A percentile compares a stretch with the other conserved stretches of the same genome.
Conservation (phyloP, 1,139 yeast genomes). For the Candida sanyaensis region DNA sequence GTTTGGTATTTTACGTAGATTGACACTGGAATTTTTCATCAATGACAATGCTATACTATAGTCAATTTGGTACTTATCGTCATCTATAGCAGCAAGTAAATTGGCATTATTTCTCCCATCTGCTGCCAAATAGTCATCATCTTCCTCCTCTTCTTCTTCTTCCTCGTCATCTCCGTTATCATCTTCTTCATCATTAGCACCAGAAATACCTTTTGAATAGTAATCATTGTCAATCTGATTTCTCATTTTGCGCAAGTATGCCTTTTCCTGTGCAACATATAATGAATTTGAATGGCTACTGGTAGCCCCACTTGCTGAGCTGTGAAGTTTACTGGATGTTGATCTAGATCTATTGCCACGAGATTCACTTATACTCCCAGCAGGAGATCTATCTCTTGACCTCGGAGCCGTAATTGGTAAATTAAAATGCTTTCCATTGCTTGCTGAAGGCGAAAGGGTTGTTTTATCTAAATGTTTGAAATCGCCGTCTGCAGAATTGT, state of each 20-base stretch:
- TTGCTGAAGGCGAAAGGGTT: background rate
- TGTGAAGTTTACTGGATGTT: conserved; percentile 15
- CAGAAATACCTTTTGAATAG: conserved; percentile 61
- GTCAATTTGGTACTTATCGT: conserved; percentile 45
- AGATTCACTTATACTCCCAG: background rate
- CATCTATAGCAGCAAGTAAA: conserved; percentile 44
- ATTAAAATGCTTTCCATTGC: conserved; percentile 1
- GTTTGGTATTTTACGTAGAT: conserved; percentile 40
- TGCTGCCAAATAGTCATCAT: conserved; percentile 21
- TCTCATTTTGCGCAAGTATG: conserved; percentile 64
- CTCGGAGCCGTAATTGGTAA: background rate
- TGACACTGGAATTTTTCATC: conserved; percentile 36
- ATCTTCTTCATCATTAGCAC: conserved; percentile 30
- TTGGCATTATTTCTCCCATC: conserved; percentile 32
- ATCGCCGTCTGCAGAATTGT: background rate
- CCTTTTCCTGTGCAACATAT: conserved; percentile 66
- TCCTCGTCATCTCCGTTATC: conserved; percentile 19
- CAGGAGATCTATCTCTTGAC: conserved; percentile 4
- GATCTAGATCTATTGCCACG: conserved; percentile 7
- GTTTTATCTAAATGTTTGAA: background rate
- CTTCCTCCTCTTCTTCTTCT: conserved; percentile 21
- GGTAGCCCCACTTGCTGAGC: background rate
- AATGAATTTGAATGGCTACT: conserved; percentile 31
- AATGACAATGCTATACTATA: conserved; percentile 39
- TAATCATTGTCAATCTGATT: conserved; percentile 70